phyloP scores from a whole-genome alignment of 305 asterid genomes.

The Coffea humblotiana region DNA sequence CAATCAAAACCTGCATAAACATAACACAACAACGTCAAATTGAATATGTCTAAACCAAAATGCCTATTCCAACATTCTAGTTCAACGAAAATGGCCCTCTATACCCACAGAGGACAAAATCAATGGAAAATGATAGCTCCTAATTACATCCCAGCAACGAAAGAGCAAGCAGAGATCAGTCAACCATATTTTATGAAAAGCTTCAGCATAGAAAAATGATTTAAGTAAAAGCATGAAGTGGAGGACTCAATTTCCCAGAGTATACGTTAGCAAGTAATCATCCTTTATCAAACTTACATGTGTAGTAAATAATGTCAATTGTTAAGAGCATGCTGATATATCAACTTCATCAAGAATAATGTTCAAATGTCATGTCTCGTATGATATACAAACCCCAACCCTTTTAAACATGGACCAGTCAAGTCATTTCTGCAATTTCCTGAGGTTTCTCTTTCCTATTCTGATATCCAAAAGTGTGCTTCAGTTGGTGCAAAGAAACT shows the following conservation, averaged over 20 bases:
- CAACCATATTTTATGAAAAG: neutral
- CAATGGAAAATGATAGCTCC: neutral
- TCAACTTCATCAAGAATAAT: neutral
- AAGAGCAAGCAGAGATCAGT: neutral
- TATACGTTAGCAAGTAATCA: neutral
- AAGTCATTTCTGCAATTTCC: constrained; percentile 1
- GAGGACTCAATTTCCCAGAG: neutral
- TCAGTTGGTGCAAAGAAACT: neutral
- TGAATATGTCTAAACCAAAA: neutral
- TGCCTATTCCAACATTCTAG: neutral
- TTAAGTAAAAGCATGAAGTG: neutral
- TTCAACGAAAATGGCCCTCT: neutral
- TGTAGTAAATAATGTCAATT: neutral
- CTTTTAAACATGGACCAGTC: neutral
- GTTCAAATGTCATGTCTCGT: neutral
- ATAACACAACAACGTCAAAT: neutral
- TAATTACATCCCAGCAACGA: neutral
- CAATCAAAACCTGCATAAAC: neutral
- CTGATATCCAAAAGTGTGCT: neutral
- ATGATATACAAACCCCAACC: neutral
- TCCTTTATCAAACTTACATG: neutral
- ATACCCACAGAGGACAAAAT: neutral
- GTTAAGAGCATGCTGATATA: neutral
- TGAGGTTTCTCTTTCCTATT: neutral
- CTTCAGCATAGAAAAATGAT: neutral